Base-by-base conservation (phyloP, 2,329 filamentous ascomycete species). In the Aspergillus pseudoterreus region DNA sequence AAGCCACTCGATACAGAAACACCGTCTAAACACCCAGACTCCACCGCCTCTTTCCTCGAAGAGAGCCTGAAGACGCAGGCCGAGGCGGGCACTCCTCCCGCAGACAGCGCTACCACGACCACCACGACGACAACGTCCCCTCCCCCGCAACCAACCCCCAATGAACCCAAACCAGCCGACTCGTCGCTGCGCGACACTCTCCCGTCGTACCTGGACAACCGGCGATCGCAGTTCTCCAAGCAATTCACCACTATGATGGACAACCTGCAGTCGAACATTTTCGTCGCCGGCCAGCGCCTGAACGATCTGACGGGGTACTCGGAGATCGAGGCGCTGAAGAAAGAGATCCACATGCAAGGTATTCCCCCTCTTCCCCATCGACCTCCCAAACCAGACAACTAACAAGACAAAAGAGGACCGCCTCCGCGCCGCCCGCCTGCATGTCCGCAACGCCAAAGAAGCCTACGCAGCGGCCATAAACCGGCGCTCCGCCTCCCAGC, bases 241-340 rank as follows among this genome's bases (percentile, higher is more conserved):
- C 77, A 79, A 50, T 83, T 94, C 67, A 83, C 82, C 44, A 72
- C 80, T 51, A 76, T 95, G 67, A 95, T 97, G 89, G 94, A 99
- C 74, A 85, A 89, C 57, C 70, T 96, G 17, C 90, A 97, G 67
- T 83, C 86, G 30, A 91, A 92, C 62, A 81, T 95, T 43, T 87
- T 96, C 57, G 82, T 87, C 47, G 92, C 92, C 4, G 90, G 90
- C 2, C 89, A 94, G 68, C 87, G 88, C 53, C 82, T 99, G 71
- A 99, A 96, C 72, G 90, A 92, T 63, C 83, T 96, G 49, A 99
- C 94, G 2, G 94, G 94, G 58, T 99, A 97, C 76, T 88, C 88
- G 1, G 85, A 87, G 41, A 97, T 99, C 69, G 92, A 96, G 70
- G 77, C 82, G 21, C 82, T 99, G 60, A 95, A 96, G 68, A 74